A percentile compares a stretch with the other conserved stretches of the same genome.
Evolutionary conservation across 202 grass and related monocot species (phyloP).

Genomic region (Panicum virgatum): DNA sequence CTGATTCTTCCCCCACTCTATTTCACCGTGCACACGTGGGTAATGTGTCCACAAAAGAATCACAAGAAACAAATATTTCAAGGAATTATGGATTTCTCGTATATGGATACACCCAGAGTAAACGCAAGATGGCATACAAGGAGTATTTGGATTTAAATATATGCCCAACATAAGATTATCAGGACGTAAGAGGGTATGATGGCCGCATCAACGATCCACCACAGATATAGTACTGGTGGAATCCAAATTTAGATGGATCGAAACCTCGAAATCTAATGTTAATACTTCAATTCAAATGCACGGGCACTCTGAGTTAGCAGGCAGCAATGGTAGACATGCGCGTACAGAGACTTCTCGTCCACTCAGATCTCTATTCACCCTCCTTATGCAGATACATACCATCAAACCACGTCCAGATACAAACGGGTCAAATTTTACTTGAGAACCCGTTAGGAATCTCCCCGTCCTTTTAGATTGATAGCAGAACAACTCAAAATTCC

Average conservation of each 20-base stretch:
- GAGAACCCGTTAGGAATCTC: neutral
- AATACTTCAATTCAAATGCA: constrained; percentile 20
- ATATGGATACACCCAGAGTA: neutral
- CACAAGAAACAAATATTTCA: neutral
- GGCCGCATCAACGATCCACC: neutral
- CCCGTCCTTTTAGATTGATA: neutral
- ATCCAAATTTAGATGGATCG: neutral
- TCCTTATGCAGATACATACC: neutral
- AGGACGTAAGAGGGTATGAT: neutral
- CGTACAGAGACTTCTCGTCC: neutral
- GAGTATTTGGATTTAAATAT: constrained; percentile 5
- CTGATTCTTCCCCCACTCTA: neutral
- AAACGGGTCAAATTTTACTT: neutral
- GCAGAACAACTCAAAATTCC: neutral
- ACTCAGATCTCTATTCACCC: constrained; percentile 34
- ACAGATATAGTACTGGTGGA: neutral
- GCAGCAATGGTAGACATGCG: neutral
- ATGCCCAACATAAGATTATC: constrained; percentile 3
- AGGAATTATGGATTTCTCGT: neutral
- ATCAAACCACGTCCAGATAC: constrained; percentile 14
- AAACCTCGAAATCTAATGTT: constrained; percentile 23
- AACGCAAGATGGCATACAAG: neutral
- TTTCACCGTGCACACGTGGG: neutral
- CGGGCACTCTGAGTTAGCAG: neutral
- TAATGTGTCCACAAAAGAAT: neutral